Evolutionary conservation across 2,329 filamentous ascomycete genomes (phyloP), one percentile per base, ranked within the genome.

Genomic region (Aspergillus oerlinghausenensis): DNA sequence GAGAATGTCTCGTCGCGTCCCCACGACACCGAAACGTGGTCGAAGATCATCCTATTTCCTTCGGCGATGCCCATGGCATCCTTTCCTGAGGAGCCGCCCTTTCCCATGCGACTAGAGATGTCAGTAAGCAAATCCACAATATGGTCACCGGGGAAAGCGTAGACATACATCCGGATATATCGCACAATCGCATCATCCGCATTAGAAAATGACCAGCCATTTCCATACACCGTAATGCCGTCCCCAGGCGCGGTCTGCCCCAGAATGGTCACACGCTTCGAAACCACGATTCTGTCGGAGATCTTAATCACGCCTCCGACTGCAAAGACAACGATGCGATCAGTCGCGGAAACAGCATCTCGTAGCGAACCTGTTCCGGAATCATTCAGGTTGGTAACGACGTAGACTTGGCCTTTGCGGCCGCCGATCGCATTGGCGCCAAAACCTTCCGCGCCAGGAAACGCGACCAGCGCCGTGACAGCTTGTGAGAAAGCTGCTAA

Each of bases 1-100:
- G 75, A 78, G 60, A 82, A 82, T 1, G 79, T 83, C 67, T 84
- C 81, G 56, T 82, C 60, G n/a, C 80, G 79, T n/a, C 82, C 81
- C 78, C 80, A 84, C 0, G 78, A 75, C 17, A 80, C 77, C 21
- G 76, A 79, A 32, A 82, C 70, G 59, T 84, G 82, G 64, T 84
- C 82, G 60, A 84, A 81, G 49, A 84, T 83, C 72, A 84, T 81
- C 59, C 77, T 80, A 32, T 70, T 68, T 7, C 80, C 80, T 8
- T 80, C 75, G 4, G 80, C 81, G 55, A 84, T 82, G 19, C 75
- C 78, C 45, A 83, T 74, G 2, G 74, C 82, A 57, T 83, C 80
- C 63, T 84, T 84, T 7, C 80, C 80, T 2, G 75, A 77, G n/a
- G 70, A 71, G 4, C 80, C 80, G 6, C 73, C 69, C 50, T 75